Conservation (phyloP, 768 basidiomycete species). For the Pisolithus sp. region DNA sequence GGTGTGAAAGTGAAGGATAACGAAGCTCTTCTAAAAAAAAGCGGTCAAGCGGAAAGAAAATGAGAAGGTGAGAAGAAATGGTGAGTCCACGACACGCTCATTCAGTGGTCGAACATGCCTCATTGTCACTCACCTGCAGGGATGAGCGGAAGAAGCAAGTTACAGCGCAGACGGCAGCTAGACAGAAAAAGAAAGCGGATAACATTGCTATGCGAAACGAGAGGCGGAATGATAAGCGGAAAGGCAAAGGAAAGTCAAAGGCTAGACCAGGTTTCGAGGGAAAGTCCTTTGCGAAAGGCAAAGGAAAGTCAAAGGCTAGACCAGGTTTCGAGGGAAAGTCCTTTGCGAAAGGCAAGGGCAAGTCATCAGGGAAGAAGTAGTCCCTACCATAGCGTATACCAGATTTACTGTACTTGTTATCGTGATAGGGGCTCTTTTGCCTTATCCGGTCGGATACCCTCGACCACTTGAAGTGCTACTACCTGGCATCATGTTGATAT, state of each 20-base stretch:
- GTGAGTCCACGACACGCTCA: conserved; percentile 38
- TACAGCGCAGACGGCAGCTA: conserved; percentile 67
- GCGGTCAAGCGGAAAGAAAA: conserved; percentile 91
- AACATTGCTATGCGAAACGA: conserved; percentile 87
- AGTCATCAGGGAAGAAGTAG: conserved; percentile 18
- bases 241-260: conserved; percentile 45
- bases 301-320: conserved; percentile 24
- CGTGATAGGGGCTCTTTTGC: too few relatives aligned
- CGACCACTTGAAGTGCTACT: conserved; percentile 3
- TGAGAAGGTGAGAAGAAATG: conserved; percentile 76
- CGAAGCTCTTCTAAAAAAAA: conserved; percentile 79
- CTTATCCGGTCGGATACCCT: not conserved
- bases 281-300: conserved; percentile 62
- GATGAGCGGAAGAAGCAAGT: conserved; percentile 80
- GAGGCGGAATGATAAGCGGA: conserved; percentile 55
- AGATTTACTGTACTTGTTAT: not conserved
- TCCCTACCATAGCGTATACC: not conserved
- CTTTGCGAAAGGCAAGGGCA: conserved; percentile 52
- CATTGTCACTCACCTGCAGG: conserved; percentile 40
- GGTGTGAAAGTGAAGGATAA: conserved; percentile 92
- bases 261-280: conserved; percentile 90
- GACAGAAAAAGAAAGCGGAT: conserved; percentile 85
- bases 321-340: conserved; percentile 87
- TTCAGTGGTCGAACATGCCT: not conserved
- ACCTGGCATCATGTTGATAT: conserved; percentile 3